Percentiles rank a stretch among this genome's conserved stretches.
Evolutionary conservation across 306 rosid genomes (phyloP).

Genomic region (Ormosia emarginata): DNA sequence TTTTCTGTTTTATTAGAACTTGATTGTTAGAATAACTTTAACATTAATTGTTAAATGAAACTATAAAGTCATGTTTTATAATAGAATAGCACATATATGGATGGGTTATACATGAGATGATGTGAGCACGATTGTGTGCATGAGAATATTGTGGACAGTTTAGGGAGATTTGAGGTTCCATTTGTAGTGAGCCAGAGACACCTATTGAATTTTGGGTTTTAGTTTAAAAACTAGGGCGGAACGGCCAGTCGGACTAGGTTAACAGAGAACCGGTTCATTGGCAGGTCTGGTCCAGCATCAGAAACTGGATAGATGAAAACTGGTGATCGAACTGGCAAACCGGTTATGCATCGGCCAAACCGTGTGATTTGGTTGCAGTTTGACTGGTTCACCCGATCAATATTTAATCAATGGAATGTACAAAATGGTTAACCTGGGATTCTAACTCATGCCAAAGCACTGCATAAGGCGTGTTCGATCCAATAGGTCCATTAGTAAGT

Average conservation of each 20-base stretch:
- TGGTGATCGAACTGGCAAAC: background rate
- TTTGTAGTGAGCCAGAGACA: background rate
- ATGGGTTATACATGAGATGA: background rate
- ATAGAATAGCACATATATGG: background rate
- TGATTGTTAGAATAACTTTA: background rate
- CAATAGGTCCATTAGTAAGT: no score
- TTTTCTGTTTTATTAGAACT: background rate
- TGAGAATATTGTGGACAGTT: background rate
- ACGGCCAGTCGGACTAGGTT: background rate
- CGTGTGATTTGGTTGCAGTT: no score
- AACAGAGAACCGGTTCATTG: background rate
- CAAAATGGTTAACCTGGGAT: no score
- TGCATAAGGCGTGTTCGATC: background rate
- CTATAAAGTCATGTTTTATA: background rate
- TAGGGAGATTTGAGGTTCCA: background rate
- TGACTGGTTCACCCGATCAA: background rate
- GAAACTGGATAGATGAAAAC: background rate
- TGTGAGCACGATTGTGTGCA: constrained; percentile 1
- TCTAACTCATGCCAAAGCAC: no score
- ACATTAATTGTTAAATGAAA: background rate
- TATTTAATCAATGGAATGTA: background rate
- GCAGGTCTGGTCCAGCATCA: background rate
- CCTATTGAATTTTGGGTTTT: background rate
- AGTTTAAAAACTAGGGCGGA: background rate
- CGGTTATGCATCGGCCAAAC: background rate